These are phyloP conservation scores for Schizothecium vesticola DNA, from an alignment of 495 filamentous ascomycete species.

Conservation along the genomic window DNA sequence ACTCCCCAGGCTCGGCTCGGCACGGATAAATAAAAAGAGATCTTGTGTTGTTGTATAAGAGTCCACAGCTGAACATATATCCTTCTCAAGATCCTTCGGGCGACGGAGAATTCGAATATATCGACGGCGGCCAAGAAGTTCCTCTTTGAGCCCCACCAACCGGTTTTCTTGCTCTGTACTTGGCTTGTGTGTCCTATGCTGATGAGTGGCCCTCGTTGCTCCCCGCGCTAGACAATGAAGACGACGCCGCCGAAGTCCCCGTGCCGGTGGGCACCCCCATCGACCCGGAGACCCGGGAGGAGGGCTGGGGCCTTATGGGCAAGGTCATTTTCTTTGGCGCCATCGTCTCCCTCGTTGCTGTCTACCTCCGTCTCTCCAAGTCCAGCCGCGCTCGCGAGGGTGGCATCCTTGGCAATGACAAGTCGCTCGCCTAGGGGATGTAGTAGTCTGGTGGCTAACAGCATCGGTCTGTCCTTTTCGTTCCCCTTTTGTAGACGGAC, in stretches of 20 bases:
- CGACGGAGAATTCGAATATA: neutral
- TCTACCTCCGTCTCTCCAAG: constrained; percentile 29
- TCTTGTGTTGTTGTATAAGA: constrained; percentile 2
- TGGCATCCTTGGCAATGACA: constrained; percentile 11
- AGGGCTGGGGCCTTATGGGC: constrained; percentile 29
- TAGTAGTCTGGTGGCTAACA: neutral
- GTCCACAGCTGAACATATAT: constrained; percentile 9
- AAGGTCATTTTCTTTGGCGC: constrained; percentile 38
- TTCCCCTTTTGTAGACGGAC: neutral
- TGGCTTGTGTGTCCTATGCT: neutral
- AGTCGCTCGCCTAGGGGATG: neutral
- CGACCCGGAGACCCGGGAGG: constrained; percentile 10
- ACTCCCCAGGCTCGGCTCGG: constrained; percentile 6
- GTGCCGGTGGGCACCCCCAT: constrained; percentile 7
- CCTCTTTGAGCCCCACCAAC: constrained; percentile 1
- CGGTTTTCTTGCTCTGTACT: neutral
- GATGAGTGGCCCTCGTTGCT: neutral
- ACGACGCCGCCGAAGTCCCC: constrained; percentile 9
- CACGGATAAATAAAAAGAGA: constrained; percentile 11
- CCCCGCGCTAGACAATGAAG: constrained; percentile 5
- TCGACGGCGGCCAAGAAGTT: neutral
- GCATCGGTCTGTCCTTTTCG: neutral
- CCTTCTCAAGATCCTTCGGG: neutral
- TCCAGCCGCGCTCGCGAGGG: constrained; percentile 1
- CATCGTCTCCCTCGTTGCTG: constrained; percentile 29